Conservation (phyloP, 257 asterid genomes). For the Verbena officinalis region DNA sequence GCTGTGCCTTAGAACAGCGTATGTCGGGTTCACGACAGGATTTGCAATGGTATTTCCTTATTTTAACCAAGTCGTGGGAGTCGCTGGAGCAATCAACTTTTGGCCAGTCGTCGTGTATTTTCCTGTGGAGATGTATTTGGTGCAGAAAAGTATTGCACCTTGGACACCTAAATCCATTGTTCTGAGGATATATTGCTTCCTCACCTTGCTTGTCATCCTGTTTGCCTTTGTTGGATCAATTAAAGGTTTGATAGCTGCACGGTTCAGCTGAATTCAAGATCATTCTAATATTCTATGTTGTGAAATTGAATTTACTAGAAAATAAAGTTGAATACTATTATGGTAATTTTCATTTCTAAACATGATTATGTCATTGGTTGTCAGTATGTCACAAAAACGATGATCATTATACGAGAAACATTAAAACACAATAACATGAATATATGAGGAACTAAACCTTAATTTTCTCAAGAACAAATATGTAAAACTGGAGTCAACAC, state of each 20-base stretch:
- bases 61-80: conserved; percentile 74
- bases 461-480: conserved; percentile 33
- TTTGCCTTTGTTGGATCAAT: conserved; percentile 83
- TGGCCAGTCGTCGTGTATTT: conserved; percentile 82
- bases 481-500: conserved; percentile 25
- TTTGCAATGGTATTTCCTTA: conserved; percentile 65
- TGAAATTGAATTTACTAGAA: background rate
- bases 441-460: no score
- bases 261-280: conserved; percentile 28
- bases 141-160: conserved; percentile 47
- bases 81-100: conserved; percentile 73
- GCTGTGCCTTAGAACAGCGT: conserved; percentile 55
- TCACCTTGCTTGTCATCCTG: conserved; percentile 48
- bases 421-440: no score
- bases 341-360: no score
- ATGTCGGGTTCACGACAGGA: conserved; percentile 60
- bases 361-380: no score
- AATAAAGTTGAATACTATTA: background rate
- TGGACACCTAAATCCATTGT: conserved; percentile 46
- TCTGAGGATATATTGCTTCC: conserved; percentile 46
- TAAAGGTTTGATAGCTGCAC: conserved; percentile 55
- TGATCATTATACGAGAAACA: no score
- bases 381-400: no score
- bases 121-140: conserved; percentile 84
- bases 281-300: background rate